These are phyloP conservation scores for Thermomyces lanuginosus DNA, from an alignment of 2,329 filamentous ascomycete species.

Conservation along the genomic window DNA sequence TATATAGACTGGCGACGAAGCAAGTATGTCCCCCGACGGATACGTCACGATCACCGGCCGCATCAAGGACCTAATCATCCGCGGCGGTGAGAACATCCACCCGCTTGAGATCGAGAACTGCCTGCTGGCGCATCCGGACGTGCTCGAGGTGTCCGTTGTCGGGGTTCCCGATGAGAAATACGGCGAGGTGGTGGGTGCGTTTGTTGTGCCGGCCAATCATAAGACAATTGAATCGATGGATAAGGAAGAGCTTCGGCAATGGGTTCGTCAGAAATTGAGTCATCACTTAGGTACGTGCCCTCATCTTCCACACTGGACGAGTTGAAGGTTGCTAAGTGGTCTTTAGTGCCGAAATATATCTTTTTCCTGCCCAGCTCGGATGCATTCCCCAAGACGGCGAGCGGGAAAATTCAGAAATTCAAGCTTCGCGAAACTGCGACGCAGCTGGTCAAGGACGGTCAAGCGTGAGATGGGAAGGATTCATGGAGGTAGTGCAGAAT, in stretches of 20 bases:
- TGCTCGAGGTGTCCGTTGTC: constrained; percentile 66
- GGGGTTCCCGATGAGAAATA: constrained; percentile 68
- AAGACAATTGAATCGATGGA: constrained; percentile 1
- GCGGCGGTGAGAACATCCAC: constrained; percentile 90
- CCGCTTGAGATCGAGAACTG: constrained; percentile 86
- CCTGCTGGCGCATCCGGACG: constrained; percentile 52
- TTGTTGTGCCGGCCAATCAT: constrained; percentile 43
- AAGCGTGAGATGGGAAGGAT: too few species aligned
- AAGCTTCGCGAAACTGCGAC: constrained; percentile 56
- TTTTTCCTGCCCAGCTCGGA: constrained; percentile 50
- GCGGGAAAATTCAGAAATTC: constrained; percentile 94
- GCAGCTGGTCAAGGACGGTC: constrained; percentile 26
- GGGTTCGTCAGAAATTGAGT: constrained; percentile 54
- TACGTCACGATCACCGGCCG: constrained; percentile 79
- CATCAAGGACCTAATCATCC: constrained; percentile 91
- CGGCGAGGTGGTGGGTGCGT: constrained; percentile 76
- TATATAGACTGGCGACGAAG: constrained; percentile 73
- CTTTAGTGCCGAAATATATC: constrained; percentile 62
- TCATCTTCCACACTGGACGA: neutral
- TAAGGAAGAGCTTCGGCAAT: constrained; percentile 45
- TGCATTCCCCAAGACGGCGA: constrained; percentile 85
- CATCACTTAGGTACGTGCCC: constrained; percentile 47
- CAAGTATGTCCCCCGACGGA: constrained; percentile 62
- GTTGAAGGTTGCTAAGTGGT: neutral
- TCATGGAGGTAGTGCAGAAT: too few species aligned